phyloP scores from a whole-genome alignment of 2,329 filamentous ascomycete genomes.

The Lomentospora prolificans region DNA sequence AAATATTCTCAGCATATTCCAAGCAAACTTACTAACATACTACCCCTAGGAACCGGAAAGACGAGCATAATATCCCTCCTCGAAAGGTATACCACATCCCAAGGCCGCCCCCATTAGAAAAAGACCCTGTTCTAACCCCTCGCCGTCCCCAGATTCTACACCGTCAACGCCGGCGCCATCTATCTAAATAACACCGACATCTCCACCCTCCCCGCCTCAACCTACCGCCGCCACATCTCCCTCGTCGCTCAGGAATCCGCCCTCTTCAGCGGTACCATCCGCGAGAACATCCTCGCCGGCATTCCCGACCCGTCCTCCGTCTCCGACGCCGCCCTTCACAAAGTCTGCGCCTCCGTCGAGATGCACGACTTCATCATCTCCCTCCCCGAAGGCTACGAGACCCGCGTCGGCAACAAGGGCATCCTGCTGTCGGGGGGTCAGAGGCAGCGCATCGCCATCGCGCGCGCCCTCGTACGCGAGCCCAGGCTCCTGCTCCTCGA shows the following conservation, averaged over 20 bases:
- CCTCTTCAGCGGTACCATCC: constrained; percentile 38
- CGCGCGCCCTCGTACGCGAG: constrained; percentile 50
- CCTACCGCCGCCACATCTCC: constrained; percentile 41
- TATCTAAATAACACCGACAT: constrained; percentile 33
- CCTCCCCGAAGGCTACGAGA: constrained; percentile 47
- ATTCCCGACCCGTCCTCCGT: background rate
- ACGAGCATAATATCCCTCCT: constrained; percentile 20
- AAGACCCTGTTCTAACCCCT: no score
- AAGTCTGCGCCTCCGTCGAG: constrained; percentile 40
- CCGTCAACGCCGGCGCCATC: constrained; percentile 34
- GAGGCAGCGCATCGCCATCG: constrained; percentile 55
- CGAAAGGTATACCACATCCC: constrained; percentile 15
- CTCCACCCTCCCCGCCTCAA: constrained; percentile 31
- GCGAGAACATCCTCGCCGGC: constrained; percentile 56
- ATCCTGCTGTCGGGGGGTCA: constrained; percentile 57
- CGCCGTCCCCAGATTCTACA: constrained; percentile 23
- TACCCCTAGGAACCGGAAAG: constrained; percentile 16
- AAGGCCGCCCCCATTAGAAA: no score
- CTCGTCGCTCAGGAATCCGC: constrained; percentile 48
- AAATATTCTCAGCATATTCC: background rate
- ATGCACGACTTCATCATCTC: constrained; percentile 69
- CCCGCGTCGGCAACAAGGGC: constrained; percentile 52
- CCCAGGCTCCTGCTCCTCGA: constrained; percentile 57
- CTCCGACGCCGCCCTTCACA: constrained; percentile 4
- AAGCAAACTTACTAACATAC: background rate